Evolutionary conservation across 805 yeast species (phyloP).

Genomic region (Candida sithepensis): DNA sequence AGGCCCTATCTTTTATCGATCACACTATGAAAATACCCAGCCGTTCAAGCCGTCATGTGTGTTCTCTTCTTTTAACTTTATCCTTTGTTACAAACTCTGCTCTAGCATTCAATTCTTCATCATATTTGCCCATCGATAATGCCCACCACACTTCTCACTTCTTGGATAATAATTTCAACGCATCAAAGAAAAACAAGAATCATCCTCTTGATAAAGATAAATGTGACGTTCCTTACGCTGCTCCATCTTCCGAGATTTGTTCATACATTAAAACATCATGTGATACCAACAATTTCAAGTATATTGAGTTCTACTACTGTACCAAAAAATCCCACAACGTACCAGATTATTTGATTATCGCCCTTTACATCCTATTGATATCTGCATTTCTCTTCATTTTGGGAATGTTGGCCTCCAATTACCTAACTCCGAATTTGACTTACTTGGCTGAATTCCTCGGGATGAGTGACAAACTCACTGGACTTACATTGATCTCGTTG

Average conservation of each 20-base stretch:
- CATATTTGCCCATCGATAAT: too few species aligned
- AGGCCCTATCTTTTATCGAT: neutral
- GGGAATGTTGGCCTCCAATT: slow-evolving; percentile 81
- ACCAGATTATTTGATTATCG: slow-evolving; percentile 6
- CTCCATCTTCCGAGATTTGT: slow-evolving; percentile 15
- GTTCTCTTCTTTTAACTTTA: neutral
- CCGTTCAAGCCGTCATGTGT: neutral
- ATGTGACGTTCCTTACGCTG: slow-evolving; percentile 8
- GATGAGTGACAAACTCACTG: slow-evolving; percentile 75
- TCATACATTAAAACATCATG: slow-evolving; percentile 20
- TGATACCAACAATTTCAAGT: slow-evolving; percentile 13
- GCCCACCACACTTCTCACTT: neutral
- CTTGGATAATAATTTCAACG: neutral
- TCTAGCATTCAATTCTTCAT: neutral
- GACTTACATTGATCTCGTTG: slow-evolving; percentile 81
- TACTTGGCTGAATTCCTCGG: slow-evolving; percentile 58
- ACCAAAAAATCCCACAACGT: slow-evolving; percentile 8
- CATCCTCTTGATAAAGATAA: neutral
- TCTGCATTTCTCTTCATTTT: slow-evolving; percentile 53
- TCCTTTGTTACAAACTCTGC: neutral
- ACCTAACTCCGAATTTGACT: slow-evolving; percentile 73
- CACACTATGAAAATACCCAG: neutral
- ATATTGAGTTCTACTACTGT: slow-evolving; percentile 26
- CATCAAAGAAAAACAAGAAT: neutral
- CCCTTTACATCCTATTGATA: slow-evolving; percentile 12